Conservation (phyloP, 768 basidiomycete species). For the Lactarius pseudohatsudake region DNA sequence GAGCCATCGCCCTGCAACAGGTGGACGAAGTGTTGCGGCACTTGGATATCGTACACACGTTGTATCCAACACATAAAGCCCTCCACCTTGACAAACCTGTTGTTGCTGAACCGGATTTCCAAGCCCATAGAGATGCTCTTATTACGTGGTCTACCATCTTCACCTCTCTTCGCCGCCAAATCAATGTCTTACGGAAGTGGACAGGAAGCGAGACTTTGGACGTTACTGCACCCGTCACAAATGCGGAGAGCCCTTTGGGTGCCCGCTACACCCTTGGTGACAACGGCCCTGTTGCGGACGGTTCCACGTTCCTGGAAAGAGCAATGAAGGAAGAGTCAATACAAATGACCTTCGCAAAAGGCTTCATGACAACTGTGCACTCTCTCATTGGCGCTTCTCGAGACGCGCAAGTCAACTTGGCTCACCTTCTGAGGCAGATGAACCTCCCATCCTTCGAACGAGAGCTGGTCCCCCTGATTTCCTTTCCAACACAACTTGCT, state of each 20-base stretch:
- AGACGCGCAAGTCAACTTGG: slow-evolving; percentile 80
- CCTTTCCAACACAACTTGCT: slow-evolving; percentile 94
- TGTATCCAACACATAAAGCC: slow-evolving; percentile 83
- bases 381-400: slow-evolving; percentile 83
- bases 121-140: slow-evolving; percentile 83
- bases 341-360: slow-evolving; percentile 90
- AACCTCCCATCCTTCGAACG: slow-evolving; percentile 88
- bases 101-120: slow-evolving; percentile 65
- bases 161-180: slow-evolving; percentile 78
- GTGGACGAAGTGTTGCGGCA: slow-evolving; percentile 67
- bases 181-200: slow-evolving; percentile 83
- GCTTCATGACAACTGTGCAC: slow-evolving; percentile 84
- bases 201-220: slow-evolving; percentile 91
- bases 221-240: slow-evolving; percentile 77
- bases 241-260: slow-evolving; percentile 52
- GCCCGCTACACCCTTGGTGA: slow-evolving; percentile 30
- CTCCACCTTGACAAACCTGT: slow-evolving; percentile 75
- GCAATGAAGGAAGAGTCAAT: slow-evolving; percentile 96
- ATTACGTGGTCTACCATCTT: slow-evolving; percentile 92
- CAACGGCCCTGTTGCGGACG: slow-evolving; percentile 54
- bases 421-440: slow-evolving; percentile 77
- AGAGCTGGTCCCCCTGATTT: slow-evolving; percentile 86
- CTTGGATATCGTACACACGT: slow-evolving; percentile 77
- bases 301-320: slow-evolving; percentile 89
- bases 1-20: slow-evolving; percentile 53